Percentiles rank a stretch among this genome's conserved stretches.
Conservation (phyloP, 176 grass and related monocot species). For the Phragmites australis region DNA sequence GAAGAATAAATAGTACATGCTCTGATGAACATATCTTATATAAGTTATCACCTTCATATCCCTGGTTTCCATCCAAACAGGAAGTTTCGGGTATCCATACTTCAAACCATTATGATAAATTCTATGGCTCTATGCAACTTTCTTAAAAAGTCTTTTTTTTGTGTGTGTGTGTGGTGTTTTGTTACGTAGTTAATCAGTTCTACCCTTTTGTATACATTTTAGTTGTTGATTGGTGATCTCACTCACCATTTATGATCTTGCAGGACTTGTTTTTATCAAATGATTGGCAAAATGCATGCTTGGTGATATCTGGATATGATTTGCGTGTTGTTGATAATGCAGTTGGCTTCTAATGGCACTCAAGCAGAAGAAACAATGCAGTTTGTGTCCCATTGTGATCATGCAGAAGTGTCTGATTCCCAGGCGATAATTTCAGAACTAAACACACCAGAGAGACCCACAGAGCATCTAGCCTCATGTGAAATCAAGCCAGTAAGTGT, state of each 20-base stretch:
- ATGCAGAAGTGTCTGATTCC: slow-evolving; percentile 34
- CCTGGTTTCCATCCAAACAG: background rate
- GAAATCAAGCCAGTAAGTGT: slow-evolving; percentile 59
- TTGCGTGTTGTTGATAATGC: slow-evolving; percentile 60
- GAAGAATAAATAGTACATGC: background rate
- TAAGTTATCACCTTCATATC: background rate
- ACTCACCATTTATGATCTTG: slow-evolving; percentile 5
- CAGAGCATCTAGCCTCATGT: slow-evolving; percentile 40
- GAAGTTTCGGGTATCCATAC: background rate
- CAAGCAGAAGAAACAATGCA: slow-evolving; percentile 39
- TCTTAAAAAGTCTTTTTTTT: background rate
- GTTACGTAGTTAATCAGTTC: background rate
- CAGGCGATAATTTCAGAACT: slow-evolving; percentile 41
- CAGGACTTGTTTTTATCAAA: slow-evolving; percentile 48
- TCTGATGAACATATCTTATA: background rate
- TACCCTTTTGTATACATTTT: background rate
- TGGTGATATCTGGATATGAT: slow-evolving; percentile 58
- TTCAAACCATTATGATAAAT: slow-evolving; percentile 12
- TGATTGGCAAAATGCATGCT: slow-evolving; percentile 22
- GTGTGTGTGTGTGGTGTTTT: background rate
- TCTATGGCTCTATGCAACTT: slow-evolving; percentile 14
- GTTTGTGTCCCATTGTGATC: slow-evolving; percentile 29
- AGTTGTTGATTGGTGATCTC: background rate
- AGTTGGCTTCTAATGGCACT: slow-evolving; percentile 59
- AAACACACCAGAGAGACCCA: slow-evolving; percentile 15